Evolutionary conservation across 257 asterid genomes (phyloP).

Genomic region (Scutellaria galericulata): DNA sequence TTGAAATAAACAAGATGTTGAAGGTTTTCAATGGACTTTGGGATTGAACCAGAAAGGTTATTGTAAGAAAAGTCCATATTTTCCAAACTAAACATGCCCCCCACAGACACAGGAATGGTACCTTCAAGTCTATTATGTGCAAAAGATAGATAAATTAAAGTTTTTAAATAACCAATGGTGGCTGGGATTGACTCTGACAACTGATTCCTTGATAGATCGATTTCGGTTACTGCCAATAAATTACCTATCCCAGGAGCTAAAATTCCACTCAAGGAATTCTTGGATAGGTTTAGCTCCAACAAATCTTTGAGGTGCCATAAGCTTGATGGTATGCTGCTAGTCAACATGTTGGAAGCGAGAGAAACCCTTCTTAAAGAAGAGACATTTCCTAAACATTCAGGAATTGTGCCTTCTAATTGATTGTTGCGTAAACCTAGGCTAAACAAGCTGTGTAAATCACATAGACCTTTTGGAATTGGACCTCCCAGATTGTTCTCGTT

Average conservation of each 20-base stretch:
- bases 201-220: slow-evolving; percentile 27
- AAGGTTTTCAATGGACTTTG: slow-evolving; percentile 32
- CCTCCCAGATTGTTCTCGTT: not conserved
- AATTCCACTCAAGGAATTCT: slow-evolving; percentile 29
- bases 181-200: slow-evolving; percentile 30
- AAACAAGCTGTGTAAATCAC: not conserved
- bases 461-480: not conserved
- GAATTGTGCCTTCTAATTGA: not conserved
- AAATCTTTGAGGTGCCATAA: slow-evolving; percentile 32
- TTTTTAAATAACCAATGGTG: not conserved
- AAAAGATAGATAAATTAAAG: not conserved
- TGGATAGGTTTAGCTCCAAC: slow-evolving; percentile 7
- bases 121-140: slow-evolving; percentile 2
- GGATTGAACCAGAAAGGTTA: slow-evolving; percentile 36
- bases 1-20: slow-evolving; percentile 20
- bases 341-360: slow-evolving; percentile 32
- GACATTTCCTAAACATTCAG: not conserved
- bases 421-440: not conserved
- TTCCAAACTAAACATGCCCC: slow-evolving; percentile 24
- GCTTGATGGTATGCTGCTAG: slow-evolving; percentile 33
- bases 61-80: slow-evolving; percentile 22
- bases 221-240: slow-evolving; percentile 9
- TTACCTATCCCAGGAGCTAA: slow-evolving; percentile 30
- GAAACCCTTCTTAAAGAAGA: not conserved
- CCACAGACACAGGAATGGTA: slow-evolving; percentile 25